Base-by-base conservation (phyloP, 2,329 filamentous ascomycete genomes). In the Botrytis medusae region DNA sequence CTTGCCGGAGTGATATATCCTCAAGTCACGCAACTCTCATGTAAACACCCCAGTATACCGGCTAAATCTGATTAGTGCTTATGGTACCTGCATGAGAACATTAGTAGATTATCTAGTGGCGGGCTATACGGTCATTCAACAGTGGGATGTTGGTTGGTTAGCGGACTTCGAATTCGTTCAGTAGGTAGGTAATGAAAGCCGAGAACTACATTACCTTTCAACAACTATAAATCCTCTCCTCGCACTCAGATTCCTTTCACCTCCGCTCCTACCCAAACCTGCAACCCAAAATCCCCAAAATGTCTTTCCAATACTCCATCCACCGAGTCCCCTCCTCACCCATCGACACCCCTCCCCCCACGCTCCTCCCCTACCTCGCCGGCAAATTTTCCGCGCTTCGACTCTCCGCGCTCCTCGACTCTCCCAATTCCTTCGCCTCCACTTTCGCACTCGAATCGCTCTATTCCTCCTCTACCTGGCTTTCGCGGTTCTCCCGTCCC, bases 401-500 rank as follows among this genome's bases (percentile, higher is more conserved):
- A 20, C 79, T 82, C 9, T 76, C 77, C 46, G 81, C 80, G 12
- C 74, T 82, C 32, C 73, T 75, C 42, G 67, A 76, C 34, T 77
- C 81, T 34, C 75, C 79, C 3, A 44, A 67, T 32, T 80, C 81
- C 16, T 82, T 82, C 71, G 75, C 77, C 44, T 79, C 78, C 4
- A 82, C 80, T 4, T 81, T 81, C 62, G 80, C 76, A 4, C 74
- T 77, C 22, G 80, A 82, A 75, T 78, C 78, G 7, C 73, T 74
- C 14, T 78, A 79, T 67, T 71, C 75, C 0, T 70, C 78, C 34
- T 59, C 74, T 1, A 72, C 79, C 60, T 82, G 81, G 81, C 75
- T 78, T 4, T 54, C 74, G 18, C 78, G 77, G 8, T 72, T 82
- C 4, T 75, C 76, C 4, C 71, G 75, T 16, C 73, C 74, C 2